These are phyloP conservation scores for Arthrocladium fulminans DNA, from an alignment of 2,329 filamentous ascomycete genomes.

Conservation along the genomic window DNA sequence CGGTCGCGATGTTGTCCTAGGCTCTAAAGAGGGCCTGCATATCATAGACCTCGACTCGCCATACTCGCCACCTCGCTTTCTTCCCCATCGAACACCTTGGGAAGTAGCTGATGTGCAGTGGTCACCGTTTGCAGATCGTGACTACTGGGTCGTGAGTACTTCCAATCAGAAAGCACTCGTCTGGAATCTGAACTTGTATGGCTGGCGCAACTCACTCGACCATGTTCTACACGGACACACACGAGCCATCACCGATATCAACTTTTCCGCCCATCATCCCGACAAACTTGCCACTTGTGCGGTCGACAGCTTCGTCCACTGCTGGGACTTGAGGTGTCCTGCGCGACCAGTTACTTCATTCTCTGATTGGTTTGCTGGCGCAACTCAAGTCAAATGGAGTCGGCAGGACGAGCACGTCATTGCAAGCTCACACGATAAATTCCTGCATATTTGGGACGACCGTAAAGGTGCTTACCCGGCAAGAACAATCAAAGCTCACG, in stretches of 20 bases:
- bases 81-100: conserved; percentile 85
- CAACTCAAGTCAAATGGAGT: conserved; percentile 93
- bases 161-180: conserved; percentile 91
- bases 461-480: conserved; percentile 69
- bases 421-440: conserved; percentile 82
- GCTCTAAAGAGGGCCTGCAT: conserved; percentile 77
- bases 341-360: conserved; percentile 68
- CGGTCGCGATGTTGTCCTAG: conserved; percentile 80
- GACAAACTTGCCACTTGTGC: conserved; percentile 84
- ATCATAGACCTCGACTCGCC: conserved; percentile 89
- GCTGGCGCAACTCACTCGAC: conserved; percentile 71
- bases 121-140: conserved; percentile 82
- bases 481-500: conserved; percentile 76
- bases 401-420: conserved; percentile 77
- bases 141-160: conserved; percentile 90
- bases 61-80: conserved; percentile 73
- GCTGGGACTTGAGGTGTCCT: conserved; percentile 76
- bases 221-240: conserved; percentile 78
- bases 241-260: conserved; percentile 89
- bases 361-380: conserved; percentile 87
- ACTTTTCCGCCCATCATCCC: conserved; percentile 87
- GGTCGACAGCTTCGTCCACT: conserved; percentile 86
- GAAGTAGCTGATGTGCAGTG: conserved; percentile 93
- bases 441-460: conserved; percentile 83
- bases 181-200: conserved; percentile 73